phyloP scores from a whole-genome alignment of 768 basidiomycete species.

The Gloeopeniophorella convolvens region DNA sequence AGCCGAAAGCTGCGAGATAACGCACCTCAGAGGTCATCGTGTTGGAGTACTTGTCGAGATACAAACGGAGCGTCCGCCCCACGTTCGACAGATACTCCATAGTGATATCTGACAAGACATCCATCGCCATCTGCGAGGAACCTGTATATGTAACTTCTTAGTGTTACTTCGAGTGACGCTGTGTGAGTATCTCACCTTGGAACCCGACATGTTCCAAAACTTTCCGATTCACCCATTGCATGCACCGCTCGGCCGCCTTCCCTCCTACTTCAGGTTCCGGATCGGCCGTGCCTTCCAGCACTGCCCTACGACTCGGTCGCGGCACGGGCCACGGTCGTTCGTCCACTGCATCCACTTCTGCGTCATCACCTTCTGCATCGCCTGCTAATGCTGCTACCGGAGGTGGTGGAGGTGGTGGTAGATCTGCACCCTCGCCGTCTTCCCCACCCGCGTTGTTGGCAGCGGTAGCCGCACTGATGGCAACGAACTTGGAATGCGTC shows the following conservation, averaged over 20 bases:
- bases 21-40: slow-evolving; percentile 83
- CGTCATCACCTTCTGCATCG: slow-evolving; percentile 23
- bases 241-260: slow-evolving; percentile 53
- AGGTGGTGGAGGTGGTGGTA: background rate
- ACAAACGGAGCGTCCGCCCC: slow-evolving; percentile 76
- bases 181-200: slow-evolving; percentile 77
- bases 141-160: no score
- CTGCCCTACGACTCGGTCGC: slow-evolving; percentile 3
- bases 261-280: slow-evolving; percentile 48
- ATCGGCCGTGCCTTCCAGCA: slow-evolving; percentile 22
- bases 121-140: slow-evolving; percentile 66
- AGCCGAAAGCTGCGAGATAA: slow-evolving; percentile 1
- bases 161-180: no score
- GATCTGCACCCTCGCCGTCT: slow-evolving; percentile 20
- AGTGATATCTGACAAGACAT: slow-evolving; percentile 69
- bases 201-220: slow-evolving; percentile 88
- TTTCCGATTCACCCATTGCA: slow-evolving; percentile 67
- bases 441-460: slow-evolving; percentile 28
- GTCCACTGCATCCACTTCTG: slow-evolving; percentile 46
- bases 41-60: slow-evolving; percentile 72
- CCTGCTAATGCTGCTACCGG: slow-evolving; percentile 4
- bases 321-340: slow-evolving; percentile 55
- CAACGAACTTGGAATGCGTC: slow-evolving; percentile 65
- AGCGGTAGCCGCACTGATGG: slow-evolving; percentile 38
- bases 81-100: slow-evolving; percentile 81